Evolutionary conservation across 768 basidiomycete genomes (phyloP), one percentile per base, ranked within the genome.

Genomic region (Panellus pusillus): DNA sequence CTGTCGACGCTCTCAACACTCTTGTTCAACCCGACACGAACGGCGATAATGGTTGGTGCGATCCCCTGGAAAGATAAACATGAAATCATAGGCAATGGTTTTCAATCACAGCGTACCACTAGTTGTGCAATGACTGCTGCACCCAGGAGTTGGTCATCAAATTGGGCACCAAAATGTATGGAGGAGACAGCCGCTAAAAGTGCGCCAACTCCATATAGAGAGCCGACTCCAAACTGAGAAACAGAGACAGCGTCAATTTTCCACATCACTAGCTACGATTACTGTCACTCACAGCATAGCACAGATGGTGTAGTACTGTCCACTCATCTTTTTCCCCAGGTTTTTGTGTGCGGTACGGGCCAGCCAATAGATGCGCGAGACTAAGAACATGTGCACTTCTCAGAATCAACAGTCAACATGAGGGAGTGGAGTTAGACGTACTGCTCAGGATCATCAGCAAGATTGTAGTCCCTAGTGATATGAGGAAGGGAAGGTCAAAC

Each of bases 391-490:
- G 15, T 17, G n/a, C n/a, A n/a, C n/a, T n/a, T n/a, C 24, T 24
- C 24, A 24, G 24, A 24, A 6, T 24, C 5, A 6, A 20, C 11
- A 29, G 4, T 24, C 12, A 24, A n/a, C n/a, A n/a, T 18, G 11
- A 7, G 15, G 6, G 13, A 13, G 1, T 14, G 7, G 19, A 46
- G 9, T 35, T 36, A 0, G 1, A 47, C 46, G 24, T n/a, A 43
- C 50, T 43, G 17, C 24, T 52, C 2, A 52, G 36, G n/a, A 32
- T 43, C 43, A 52, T 52, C 13, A 52, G 38, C 12, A 44, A 28
- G n/a, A 52, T 17, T 1, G 50, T 52, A 3, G 43, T 52, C 9
- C 29, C 27, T 13, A 52, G 27, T 9, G 50, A 52, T 36, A 31
- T 19, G 12, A n/a, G 19, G 14, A 44, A n/a, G n/a, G n/a, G n/a